Conservation (phyloP, 176 grass and related monocot genomes). For the Raddia distichophylla region DNA sequence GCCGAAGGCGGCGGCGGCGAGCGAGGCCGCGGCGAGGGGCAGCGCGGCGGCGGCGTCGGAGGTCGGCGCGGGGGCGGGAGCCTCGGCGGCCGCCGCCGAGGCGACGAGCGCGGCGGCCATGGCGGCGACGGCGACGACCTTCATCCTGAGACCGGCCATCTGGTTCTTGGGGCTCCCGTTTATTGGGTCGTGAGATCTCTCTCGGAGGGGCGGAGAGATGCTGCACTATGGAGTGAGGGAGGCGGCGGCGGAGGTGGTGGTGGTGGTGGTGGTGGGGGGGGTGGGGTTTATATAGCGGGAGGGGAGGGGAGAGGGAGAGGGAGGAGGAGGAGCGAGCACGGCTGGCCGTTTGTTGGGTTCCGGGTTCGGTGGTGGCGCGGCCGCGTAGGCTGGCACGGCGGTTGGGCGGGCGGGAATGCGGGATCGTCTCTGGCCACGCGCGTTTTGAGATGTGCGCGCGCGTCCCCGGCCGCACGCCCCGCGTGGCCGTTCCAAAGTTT, state of each 20-base stretch:
- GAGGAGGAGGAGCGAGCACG: background rate
- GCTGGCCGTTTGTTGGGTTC: slow-evolving; percentile 51
- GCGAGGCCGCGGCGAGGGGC: slow-evolving; percentile 49
- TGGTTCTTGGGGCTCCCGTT: background rate
- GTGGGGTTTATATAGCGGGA: background rate
- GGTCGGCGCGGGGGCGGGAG: slow-evolving; percentile 48
- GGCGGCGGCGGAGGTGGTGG: slow-evolving; percentile 18
- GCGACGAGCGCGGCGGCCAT: slow-evolving; percentile 53
- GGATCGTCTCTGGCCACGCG: slow-evolving; percentile 41
- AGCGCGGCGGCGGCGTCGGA: slow-evolving; percentile 45
- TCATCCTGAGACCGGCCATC: slow-evolving; percentile 58
- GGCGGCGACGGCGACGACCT: slow-evolving; percentile 50
- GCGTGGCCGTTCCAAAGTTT: background rate
- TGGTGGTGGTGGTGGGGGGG: background rate
- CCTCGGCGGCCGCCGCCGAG: slow-evolving; percentile 40
- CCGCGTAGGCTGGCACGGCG: slow-evolving; percentile 16
- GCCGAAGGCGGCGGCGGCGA: slow-evolving; percentile 52
- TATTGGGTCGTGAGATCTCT: slow-evolving; percentile 42
- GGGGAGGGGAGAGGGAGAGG: no score
- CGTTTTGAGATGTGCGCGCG: background rate
- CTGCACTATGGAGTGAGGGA: background rate
- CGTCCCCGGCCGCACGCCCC: background rate
- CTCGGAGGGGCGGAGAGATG: slow-evolving; percentile 46
- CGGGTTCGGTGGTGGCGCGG: slow-evolving; percentile 18
- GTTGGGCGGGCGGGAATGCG: slow-evolving; percentile 9